Base-by-base conservation (phyloP, 306 rosid species). In the Acacia melanoxylon region DNA sequence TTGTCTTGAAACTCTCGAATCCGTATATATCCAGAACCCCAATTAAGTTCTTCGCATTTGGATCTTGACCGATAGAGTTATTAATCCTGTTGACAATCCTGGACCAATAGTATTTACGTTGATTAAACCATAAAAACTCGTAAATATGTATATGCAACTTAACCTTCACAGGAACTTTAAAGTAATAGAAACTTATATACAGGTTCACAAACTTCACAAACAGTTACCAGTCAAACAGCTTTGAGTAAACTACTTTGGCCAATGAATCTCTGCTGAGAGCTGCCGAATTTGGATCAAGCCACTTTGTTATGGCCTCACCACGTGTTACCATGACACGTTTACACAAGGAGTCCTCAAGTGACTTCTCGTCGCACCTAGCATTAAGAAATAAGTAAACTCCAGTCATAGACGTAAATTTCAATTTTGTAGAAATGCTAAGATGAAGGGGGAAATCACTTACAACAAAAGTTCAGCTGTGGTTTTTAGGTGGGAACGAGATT, bases 1-100 rank as follows among this genome's bases (percentile, higher is more conserved):
- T 95, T 87, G 98, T 95, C 96, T 95, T 95, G 98, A 95, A 95
- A 93, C 99, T 95, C 87, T 95, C 99, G 61, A 95, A 95, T 89
- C 99, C 99, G 81, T 95, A 95, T 83, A 95, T 95, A 93, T 95
- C 99, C 74, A 95, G 85, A 84, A 95, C 97, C 72, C 99, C 99
- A 72, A 95, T 95, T 89, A 95, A 86, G 86, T 79, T 66, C 72
- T 90, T 93, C 37, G 97, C 92, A 82, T 76, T 68, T 46, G 91
- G 91, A 89, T 95, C 99, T 87, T 95, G 99, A 73, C 99, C 99
- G 75, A 95, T 95, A 66, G 99, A 85, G 84, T 87, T 91, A 81
- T 95, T 95, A 73, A 93, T 92, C 91, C 86, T 95, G 80, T 90
- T 88, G 82, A 95, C 99, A 71, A 95, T 89, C 99, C 99, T 95